Evolutionary conservation across 2,329 filamentous ascomycete species (phyloP).

Genomic region (Neonectria neomacrospora): DNA sequence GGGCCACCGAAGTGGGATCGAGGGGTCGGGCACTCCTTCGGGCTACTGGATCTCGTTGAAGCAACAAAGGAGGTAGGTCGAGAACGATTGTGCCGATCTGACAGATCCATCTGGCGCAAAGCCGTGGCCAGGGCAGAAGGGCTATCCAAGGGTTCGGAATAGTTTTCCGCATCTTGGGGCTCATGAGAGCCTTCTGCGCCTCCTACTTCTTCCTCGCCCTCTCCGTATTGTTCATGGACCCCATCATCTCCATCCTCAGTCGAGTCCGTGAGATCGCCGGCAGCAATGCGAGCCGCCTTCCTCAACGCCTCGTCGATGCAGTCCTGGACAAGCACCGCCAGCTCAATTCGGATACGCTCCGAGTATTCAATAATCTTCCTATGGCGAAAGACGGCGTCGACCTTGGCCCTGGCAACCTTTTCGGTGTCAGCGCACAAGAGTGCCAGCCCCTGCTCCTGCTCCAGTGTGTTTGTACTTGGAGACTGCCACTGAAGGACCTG

Average conservation of each 20-base stretch:
- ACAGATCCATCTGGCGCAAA: slow-evolving; percentile 55
- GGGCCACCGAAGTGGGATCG: slow-evolving; percentile 77
- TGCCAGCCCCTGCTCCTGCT: slow-evolving; percentile 91
- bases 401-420: slow-evolving; percentile 83
- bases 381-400: slow-evolving; percentile 92
- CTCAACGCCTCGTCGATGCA: slow-evolving; percentile 92
- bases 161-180: slow-evolving; percentile 30
- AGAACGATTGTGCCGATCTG: slow-evolving; percentile 48
- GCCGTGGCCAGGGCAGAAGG: slow-evolving; percentile 68
- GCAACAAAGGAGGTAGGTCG: slow-evolving; percentile 66
- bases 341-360: slow-evolving; percentile 93
- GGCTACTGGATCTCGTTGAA: slow-evolving; percentile 89
- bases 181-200: slow-evolving; percentile 30
- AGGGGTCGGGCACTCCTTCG: slow-evolving; percentile 89
- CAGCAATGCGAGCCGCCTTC: slow-evolving; percentile 88
- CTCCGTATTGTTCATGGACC: slow-evolving; percentile 43
- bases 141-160: slow-evolving; percentile 45
- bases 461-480: slow-evolving; percentile 87
- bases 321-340: slow-evolving; percentile 91
- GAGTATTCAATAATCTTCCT: slow-evolving; percentile 94
- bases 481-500: slow-evolving; percentile 98
- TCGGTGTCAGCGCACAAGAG: slow-evolving; percentile 92
- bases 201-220: slow-evolving; percentile 52
- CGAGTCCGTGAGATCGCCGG: slow-evolving; percentile 86
- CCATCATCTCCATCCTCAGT: slow-evolving; percentile 68